phyloP scores from a whole-genome alignment of 768 basidiomycete genomes.

The Multifurca ochricompacta region DNA sequence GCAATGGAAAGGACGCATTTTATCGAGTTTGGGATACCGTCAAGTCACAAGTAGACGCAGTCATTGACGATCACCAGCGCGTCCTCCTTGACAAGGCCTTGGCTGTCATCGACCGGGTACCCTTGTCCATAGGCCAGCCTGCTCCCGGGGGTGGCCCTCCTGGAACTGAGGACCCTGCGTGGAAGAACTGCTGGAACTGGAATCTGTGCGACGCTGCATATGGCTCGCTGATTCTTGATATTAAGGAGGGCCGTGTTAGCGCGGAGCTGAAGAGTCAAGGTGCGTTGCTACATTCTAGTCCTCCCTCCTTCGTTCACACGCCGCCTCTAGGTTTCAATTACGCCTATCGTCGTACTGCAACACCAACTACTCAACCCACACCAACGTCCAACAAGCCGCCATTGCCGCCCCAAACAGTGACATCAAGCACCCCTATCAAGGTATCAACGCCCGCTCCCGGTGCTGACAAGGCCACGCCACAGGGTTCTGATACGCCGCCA shows the following conservation, averaged over 20 bases:
- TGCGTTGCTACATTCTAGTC: constrained; percentile 28
- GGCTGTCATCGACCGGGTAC: constrained; percentile 74
- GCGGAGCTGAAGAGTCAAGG: constrained; percentile 92
- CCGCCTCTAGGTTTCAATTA: constrained; percentile 79
- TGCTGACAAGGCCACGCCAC: constrained; percentile 7
- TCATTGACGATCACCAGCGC: constrained; percentile 86
- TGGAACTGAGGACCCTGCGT: constrained; percentile 78
- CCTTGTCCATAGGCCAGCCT: constrained; percentile 41
- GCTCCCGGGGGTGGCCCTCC: constrained; percentile 36
- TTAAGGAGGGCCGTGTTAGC: constrained; percentile 88
- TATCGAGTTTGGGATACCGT: constrained; percentile 94
- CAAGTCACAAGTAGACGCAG: constrained; percentile 81
- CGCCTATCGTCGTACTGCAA: constrained; percentile 75
- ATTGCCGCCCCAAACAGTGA: constrained; percentile 35
- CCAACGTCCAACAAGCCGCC: constrained; percentile 50
- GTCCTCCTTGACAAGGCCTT: constrained; percentile 85
- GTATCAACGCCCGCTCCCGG: constrained; percentile 29
- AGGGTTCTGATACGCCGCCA: not conserved
- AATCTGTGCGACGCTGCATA: constrained; percentile 94
- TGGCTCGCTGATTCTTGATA: constrained; percentile 78
- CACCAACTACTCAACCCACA: constrained; percentile 44
- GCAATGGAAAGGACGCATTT: constrained; percentile 71
- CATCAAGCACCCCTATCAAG: constrained; percentile 28
- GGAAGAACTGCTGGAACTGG: constrained; percentile 99
- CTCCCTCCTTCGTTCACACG: not conserved